Conservation (phyloP, 163 green algal species). For the Chlamydomonas reinhardtii region DNA sequence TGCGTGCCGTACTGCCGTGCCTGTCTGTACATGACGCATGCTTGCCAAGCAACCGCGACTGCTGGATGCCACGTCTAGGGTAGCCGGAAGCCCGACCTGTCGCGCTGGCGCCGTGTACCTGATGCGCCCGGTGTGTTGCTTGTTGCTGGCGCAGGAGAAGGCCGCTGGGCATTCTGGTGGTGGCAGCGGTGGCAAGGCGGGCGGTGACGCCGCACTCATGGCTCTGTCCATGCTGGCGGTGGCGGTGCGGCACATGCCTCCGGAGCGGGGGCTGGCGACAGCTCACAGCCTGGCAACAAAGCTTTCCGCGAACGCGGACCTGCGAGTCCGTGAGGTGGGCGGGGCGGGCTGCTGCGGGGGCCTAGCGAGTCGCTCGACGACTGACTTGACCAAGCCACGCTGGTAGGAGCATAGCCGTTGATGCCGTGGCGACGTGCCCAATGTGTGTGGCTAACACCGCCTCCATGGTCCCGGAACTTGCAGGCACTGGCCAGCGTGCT, state of each 20-base stretch:
- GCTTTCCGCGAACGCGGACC: not conserved
- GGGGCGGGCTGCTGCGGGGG: no score
- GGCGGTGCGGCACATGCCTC: slow-evolving; percentile 33
- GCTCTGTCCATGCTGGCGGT: slow-evolving; percentile 29
- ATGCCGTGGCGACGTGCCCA: no score
- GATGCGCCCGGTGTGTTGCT: no score
- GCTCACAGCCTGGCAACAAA: not conserved
- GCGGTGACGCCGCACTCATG: slow-evolving; percentile 19
- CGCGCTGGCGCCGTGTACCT: no score
- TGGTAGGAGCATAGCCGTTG: no score
- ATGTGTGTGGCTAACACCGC: no score
- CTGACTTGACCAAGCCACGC: no score
- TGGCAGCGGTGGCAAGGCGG: slow-evolving; percentile 9
- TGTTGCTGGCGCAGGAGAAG: not conserved
- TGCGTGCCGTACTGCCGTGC: not conserved
- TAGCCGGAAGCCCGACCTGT: no score
- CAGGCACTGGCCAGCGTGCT: slow-evolving; percentile 12
- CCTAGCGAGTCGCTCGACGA: no score
- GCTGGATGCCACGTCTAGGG: no score
- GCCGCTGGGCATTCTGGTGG: not conserved
- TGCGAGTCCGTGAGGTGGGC: slow-evolving; percentile 15
- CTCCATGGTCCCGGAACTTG: not conserved
- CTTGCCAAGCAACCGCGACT: no score
- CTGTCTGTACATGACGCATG: no score
- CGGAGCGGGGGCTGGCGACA: slow-evolving; percentile 10